Conservation (phyloP, 169 alveolate genomes). For the Eimeria zaria region DNA sequence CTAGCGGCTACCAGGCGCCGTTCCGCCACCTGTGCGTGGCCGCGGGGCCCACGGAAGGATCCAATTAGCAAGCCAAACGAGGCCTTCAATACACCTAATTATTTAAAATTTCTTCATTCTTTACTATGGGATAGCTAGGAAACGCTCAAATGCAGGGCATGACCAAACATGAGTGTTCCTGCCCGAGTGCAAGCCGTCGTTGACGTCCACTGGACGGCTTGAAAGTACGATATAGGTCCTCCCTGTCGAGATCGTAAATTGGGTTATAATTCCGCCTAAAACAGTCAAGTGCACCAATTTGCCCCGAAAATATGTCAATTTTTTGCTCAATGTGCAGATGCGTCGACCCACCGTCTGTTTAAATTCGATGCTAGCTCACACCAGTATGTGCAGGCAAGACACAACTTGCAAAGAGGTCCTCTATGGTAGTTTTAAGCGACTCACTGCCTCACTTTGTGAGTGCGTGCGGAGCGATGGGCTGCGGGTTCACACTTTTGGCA, state of each 20-base stretch:
- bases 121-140: neutral
- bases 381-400: neutral
- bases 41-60: constrained; percentile 56
- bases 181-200: neutral
- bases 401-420: neutral
- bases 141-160: neutral
- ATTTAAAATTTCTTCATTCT: neutral
- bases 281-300: neutral
- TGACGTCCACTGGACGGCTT: constrained; percentile 23
- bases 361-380: neutral
- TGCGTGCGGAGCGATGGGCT: neutral
- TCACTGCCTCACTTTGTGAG: neutral
- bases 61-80: neutral
- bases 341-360: neutral
- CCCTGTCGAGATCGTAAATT: neutral
- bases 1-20: constrained; percentile 68
- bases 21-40: constrained; percentile 32
- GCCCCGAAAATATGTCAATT: neutral
- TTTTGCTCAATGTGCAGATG: neutral
- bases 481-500: neutral
- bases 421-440: neutral
- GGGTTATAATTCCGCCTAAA: neutral
- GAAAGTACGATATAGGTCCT: neutral
- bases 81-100: neutral
- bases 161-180: neutral